These are phyloP conservation scores for Globisporangium cystogenes DNA, from an alignment of 352 stramenopile genomes.

Conservation along the genomic window DNA sequence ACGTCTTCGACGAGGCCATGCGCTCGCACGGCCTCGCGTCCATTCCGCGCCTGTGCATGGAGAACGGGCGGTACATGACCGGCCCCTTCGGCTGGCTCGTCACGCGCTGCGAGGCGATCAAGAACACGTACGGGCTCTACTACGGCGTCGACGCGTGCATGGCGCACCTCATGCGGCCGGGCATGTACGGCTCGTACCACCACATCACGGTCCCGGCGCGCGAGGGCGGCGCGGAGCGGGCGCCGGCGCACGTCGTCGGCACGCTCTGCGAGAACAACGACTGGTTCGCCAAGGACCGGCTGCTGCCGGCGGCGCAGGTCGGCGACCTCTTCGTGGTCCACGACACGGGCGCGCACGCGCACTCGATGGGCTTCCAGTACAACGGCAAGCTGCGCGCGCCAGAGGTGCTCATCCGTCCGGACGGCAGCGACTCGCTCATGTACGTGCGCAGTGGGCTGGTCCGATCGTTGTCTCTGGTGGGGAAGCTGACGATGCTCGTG, in stretches of 20 bases:
- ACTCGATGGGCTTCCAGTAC: slow-evolving; percentile 93
- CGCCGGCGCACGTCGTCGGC: slow-evolving; percentile 70
- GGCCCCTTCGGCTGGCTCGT: slow-evolving; percentile 85
- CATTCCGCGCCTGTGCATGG: slow-evolving; percentile 79
- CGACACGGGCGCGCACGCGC: slow-evolving; percentile 86
- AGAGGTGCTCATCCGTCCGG: slow-evolving; percentile 69
- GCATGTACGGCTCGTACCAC: slow-evolving; percentile 89
- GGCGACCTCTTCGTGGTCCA: slow-evolving; percentile 89
- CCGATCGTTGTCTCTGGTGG: too few relatives aligned
- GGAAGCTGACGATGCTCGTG: too few relatives aligned
- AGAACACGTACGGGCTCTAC: slow-evolving; percentile 81
- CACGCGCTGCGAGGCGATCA: slow-evolving; percentile 81
- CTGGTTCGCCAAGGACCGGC: slow-evolving; percentile 87
- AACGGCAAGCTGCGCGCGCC: slow-evolving; percentile 88
- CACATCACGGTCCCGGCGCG: slow-evolving; percentile 77
- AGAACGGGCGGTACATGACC: slow-evolving; percentile 89
- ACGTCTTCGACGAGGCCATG: slow-evolving; percentile 77
- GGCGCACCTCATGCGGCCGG: slow-evolving; percentile 87
- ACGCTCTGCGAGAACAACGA: slow-evolving; percentile 91
- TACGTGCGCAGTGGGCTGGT: too few relatives aligned
- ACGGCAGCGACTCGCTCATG: slow-evolving; percentile 64
- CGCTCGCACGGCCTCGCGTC: slow-evolving; percentile 48
- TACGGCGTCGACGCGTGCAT: slow-evolving; percentile 88
- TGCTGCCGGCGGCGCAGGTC: slow-evolving; percentile 59
- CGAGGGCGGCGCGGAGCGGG: slow-evolving; percentile 25